phyloP scores from a whole-genome alignment of 2,329 filamentous ascomycete species.

The Penicillium verrucosum region DNA sequence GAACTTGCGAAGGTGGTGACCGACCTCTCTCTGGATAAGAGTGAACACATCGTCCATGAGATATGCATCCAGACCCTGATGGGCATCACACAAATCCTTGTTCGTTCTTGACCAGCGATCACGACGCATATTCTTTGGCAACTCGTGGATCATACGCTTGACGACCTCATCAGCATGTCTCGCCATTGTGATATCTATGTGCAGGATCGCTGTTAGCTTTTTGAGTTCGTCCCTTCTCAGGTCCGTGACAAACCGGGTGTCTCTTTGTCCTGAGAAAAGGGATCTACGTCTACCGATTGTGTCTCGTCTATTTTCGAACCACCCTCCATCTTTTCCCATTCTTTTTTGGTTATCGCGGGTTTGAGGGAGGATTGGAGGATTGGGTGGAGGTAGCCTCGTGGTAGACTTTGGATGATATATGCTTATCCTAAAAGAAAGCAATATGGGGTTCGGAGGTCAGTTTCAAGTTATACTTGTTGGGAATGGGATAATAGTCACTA shows the following conservation, averaged over 20 bases:
- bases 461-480: background rate
- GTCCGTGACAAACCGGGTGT: conserved; percentile 19
- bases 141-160: conserved; percentile 11
- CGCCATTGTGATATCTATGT: conserved; percentile 17
- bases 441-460: background rate
- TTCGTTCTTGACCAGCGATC: background rate
- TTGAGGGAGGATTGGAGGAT: background rate
- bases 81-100: conserved; percentile 19
- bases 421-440: background rate
- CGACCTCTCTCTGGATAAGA: conserved; percentile 27
- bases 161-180: conserved; percentile 9
- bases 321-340: conserved; percentile 1
- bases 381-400: background rate
- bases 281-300: background rate
- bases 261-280: conserved; percentile 7
- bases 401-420: background rate
- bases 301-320: background rate
- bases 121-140: conserved; percentile 18
- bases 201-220: conserved; percentile 23
- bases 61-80: conserved; percentile 25
- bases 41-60: conserved; percentile 19
- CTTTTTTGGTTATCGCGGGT: background rate
- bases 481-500: background rate
- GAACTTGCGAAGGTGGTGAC: conserved; percentile 20
- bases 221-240: conserved; percentile 20